Evolutionary conservation across 169 alveolate species (phyloP), one percentile per base, ranked within the genome.

Genomic region (Eimeria necatrix): DNA sequence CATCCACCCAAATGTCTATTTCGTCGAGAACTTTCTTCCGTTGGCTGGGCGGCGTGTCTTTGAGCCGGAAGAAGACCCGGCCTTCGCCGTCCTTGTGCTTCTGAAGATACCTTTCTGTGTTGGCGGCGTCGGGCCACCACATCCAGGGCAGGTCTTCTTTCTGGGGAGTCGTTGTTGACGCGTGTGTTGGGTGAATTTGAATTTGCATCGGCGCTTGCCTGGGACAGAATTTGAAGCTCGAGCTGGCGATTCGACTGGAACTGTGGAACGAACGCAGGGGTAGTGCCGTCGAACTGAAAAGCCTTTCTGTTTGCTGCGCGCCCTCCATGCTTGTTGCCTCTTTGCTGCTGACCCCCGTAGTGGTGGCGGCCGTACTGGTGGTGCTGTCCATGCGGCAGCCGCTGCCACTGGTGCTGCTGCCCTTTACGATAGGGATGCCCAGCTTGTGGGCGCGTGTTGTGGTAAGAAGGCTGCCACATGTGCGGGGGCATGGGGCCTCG

Each of bases 31-130:
- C 16, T 6, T 49, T 74, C 48, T 49, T 10, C 26, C 85, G 85
- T 74, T 41, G 4, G 22, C 32, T 53, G n/a, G 24, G 60, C 4
- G 85, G 85, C 20, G 85, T 74, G 41, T 74, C 85, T 41, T 26
- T 46, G 7, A 74, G 56, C 14, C 85, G 85, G 32, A 41, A 41
- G 59, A 74, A 74, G 48, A 74, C 60, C n/a, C 52, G 85, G 60
- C 85, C 85, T n/a, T 74, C 85, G 22, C 85, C 85, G 85, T 74
- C 59, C 59, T 74, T 74, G 59, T 74, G 85, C 24, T 74, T 74
- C n/a, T n/a, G 24, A 14, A 74, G 85, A 49, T 74, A 74, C 26
- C 48, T 26, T 53, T 74, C 60, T 53, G 85, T 74, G 60, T 74
- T 74, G 24, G 48, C 48, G 59, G 59, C 85, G n/a, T 46, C 85